Conservation (phyloP, 768 basidiomycete genomes). For the Trametes meyenii region DNA sequence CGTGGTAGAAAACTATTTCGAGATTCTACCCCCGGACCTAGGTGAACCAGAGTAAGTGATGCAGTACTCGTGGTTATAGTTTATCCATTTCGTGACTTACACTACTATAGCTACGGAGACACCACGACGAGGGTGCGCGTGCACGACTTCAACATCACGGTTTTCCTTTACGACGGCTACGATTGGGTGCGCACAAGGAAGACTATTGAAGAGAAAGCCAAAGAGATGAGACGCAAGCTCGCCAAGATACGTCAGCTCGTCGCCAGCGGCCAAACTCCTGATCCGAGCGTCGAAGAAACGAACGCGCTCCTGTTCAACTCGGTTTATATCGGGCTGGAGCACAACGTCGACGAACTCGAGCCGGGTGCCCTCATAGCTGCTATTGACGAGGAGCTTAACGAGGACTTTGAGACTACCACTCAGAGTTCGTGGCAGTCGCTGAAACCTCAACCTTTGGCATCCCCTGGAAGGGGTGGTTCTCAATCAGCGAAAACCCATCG, state of each 20-base stretch:
- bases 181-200: slow-evolving; percentile 89
- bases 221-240: slow-evolving; percentile 82
- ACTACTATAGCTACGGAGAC: slow-evolving; percentile 42
- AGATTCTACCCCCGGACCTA: slow-evolving; percentile 60
- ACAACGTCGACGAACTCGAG: slow-evolving; percentile 74
- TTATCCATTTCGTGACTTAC: neutral
- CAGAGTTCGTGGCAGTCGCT: slow-evolving; percentile 93
- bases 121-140: slow-evolving; percentile 57
- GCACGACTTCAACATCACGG: slow-evolving; percentile 59
- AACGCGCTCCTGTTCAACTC: slow-evolving; percentile 90
- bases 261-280: slow-evolving; percentile 85
- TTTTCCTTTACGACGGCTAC: slow-evolving; percentile 91
- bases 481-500: slow-evolving; percentile 32
- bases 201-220: slow-evolving; percentile 85
- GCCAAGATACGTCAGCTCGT: slow-evolving; percentile 91
- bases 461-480: slow-evolving; percentile 38
- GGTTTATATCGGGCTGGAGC: slow-evolving; percentile 87
- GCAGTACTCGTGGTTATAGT: no score
- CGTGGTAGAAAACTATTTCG: slow-evolving; percentile 74
- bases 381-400: slow-evolving; percentile 88
- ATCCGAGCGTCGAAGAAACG: slow-evolving; percentile 70
- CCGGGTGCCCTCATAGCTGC: slow-evolving; percentile 81
- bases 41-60: slow-evolving; percentile 52
- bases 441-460: slow-evolving; percentile 44
- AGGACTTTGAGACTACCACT: slow-evolving; percentile 71